These are phyloP conservation scores for Oldenlandia corymbosa DNA, from an alignment of 257 asterid genomes.

Conservation along the genomic window DNA sequence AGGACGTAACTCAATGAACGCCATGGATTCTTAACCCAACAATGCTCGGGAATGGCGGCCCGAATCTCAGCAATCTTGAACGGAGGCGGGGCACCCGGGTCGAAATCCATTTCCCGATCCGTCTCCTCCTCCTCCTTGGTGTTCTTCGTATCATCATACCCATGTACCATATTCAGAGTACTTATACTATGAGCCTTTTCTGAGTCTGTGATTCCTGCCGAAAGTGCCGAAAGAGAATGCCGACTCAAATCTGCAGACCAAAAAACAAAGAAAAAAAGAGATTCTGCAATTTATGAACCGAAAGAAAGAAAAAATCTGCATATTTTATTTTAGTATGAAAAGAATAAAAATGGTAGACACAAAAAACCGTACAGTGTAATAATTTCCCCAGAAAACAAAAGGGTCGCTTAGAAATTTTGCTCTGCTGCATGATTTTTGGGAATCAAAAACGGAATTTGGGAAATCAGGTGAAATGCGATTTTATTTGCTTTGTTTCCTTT, in stretches of 20 bases:
- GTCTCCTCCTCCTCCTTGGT: background rate
- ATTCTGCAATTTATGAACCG: background rate
- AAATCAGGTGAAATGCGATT: no score
- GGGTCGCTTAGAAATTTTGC: background rate
- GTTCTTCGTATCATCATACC: no score
- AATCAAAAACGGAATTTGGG: background rate
- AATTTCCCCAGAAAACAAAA: no score
- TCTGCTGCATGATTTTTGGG: background rate
- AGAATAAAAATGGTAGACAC: no score
- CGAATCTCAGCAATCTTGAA: slow-evolving; percentile 36
- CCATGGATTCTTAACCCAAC: slow-evolving; percentile 38
- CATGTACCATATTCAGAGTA: background rate
- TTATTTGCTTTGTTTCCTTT: no score
- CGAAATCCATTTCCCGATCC: slow-evolving; percentile 23
- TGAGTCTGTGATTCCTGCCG: slow-evolving; percentile 9
- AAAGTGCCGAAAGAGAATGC: slow-evolving; percentile 6
- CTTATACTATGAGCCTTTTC: no score
- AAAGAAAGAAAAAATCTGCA: background rate
- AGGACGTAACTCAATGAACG: slow-evolving; percentile 33
- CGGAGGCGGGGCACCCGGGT: slow-evolving; percentile 35
- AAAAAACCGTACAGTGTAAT: no score
- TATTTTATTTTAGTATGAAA: no score
- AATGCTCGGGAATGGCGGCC: slow-evolving; percentile 41
- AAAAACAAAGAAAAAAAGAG: background rate
- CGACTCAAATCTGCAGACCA: slow-evolving; percentile 1